A percentile compares a stretch with the other conserved stretches of the same genome.
Evolutionary conservation across 805 yeast genomes (phyloP).

Genomic region (Yarrowia divulgata): DNA sequence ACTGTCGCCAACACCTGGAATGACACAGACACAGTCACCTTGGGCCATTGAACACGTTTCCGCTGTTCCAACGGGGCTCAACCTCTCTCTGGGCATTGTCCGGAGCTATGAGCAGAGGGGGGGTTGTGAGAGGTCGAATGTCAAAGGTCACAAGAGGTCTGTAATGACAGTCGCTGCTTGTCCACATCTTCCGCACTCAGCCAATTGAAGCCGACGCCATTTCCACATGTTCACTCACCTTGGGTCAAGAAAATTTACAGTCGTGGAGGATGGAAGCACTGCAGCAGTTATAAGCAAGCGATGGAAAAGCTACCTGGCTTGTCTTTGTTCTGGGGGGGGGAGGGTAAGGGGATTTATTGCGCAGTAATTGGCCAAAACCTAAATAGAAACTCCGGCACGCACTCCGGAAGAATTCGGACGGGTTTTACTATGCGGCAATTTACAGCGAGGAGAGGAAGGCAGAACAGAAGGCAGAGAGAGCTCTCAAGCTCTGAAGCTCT

Average conservation of each 20-base stretch:
- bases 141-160: neutral
- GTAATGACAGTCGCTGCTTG: neutral
- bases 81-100: conserved; percentile 1
- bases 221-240: conserved; percentile 18
- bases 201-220: neutral
- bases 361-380: conserved; percentile 39
- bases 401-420: conserved; percentile 39
- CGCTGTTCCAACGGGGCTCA: no score
- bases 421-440: conserved; percentile 26
- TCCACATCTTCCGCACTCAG: neutral
- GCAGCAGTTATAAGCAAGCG: conserved; percentile 40
- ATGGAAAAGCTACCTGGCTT: conserved; percentile 29
- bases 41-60: neutral
- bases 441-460: conserved; percentile 25
- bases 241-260: conserved; percentile 38
- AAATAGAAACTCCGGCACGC: conserved; percentile 36
- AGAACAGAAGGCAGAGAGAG: neutral
- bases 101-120: neutral
- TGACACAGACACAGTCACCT: neutral
- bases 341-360: conserved; percentile 39
- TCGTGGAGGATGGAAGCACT: conserved; percentile 36
- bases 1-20: neutral
- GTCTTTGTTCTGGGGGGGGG: conserved; percentile 38
- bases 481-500: neutral
- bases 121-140: no score